These are phyloP conservation scores for Fonsecaea pedrosoi DNA, from an alignment of 2,329 filamentous ascomycete species.

Conservation along the genomic window DNA sequence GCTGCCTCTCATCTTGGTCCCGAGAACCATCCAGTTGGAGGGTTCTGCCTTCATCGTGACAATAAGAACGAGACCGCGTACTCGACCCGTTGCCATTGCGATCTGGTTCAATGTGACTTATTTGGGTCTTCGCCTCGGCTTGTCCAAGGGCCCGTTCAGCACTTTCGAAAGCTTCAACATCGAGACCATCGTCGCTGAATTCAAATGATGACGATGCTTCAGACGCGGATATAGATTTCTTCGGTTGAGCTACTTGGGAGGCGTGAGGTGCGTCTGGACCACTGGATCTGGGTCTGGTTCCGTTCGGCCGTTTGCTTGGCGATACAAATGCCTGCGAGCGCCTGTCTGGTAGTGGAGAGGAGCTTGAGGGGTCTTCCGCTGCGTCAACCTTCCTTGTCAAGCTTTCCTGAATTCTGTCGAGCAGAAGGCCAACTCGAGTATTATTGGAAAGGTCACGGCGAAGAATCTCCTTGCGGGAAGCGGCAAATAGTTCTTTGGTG, in stretches of 20 bases:
- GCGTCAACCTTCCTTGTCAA: conserved; percentile 46
- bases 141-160: conserved; percentile 41
- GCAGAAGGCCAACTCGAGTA: conserved; percentile 62
- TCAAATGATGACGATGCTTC: conserved; percentile 41
- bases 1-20: background rate
- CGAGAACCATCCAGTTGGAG: background rate
- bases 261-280: background rate
- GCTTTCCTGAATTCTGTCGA: conserved; percentile 69
- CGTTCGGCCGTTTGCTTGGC: conserved; percentile 26
- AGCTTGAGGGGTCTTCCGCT: conserved; percentile 49
- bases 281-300: background rate
- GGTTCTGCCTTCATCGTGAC: background rate
- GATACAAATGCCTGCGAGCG: conserved; percentile 30
- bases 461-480: conserved; percentile 50
- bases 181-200: conserved; percentile 57
- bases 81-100: background rate
- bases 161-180: conserved; percentile 53
- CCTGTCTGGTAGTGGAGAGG: conserved; percentile 51
- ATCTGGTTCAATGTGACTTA: background rate
- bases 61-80: background rate
- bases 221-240: background rate
- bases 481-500: conserved; percentile 55
- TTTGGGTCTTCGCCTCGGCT: conserved; percentile 14
- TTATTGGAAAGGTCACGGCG: conserved; percentile 50
- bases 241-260: background rate